Conservation (phyloP, 1,139 yeast species). For the Hansenula sp. region DNA sequence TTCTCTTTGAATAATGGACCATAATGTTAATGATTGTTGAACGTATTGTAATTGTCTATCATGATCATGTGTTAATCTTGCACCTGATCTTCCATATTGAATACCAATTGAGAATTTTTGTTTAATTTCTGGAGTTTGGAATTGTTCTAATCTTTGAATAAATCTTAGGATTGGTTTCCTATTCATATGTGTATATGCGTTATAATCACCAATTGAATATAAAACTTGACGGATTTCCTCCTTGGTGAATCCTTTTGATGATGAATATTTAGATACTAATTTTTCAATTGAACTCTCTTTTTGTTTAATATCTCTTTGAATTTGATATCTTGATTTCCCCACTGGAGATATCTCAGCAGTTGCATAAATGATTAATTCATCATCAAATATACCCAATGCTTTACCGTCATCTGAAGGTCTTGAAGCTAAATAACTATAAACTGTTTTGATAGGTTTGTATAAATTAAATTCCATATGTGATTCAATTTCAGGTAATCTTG, state of each 20-base stretch:
- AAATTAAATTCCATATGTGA: slow-evolving; percentile 68
- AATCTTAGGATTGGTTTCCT: slow-evolving; percentile 59
- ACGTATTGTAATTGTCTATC: slow-evolving; percentile 66
- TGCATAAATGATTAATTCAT: slow-evolving; percentile 52
- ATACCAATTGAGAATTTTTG: slow-evolving; percentile 50
- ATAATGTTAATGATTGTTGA: slow-evolving; percentile 60
- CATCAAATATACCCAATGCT: slow-evolving; percentile 45
- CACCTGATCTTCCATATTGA: slow-evolving; percentile 57
- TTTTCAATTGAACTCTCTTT: slow-evolving; percentile 62
- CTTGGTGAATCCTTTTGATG: slow-evolving; percentile 30
- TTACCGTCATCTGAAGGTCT: slow-evolving; percentile 31
- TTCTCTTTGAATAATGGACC: slow-evolving; percentile 72
- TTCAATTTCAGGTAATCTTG: slow-evolving; percentile 61
- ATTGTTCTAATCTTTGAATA: slow-evolving; percentile 45
- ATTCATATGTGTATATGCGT: slow-evolving; percentile 64
- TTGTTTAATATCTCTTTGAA: slow-evolving; percentile 51
- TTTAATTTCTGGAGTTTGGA: slow-evolving; percentile 39
- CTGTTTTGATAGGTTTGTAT: slow-evolving; percentile 64
- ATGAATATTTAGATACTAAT: slow-evolving; percentile 39
- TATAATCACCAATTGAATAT: slow-evolving; percentile 72
- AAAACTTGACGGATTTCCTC: slow-evolving; percentile 64
- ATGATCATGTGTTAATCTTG: slow-evolving; percentile 66
- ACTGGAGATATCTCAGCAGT: slow-evolving; percentile 59
- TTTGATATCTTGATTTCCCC: slow-evolving; percentile 44
- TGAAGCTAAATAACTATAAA: slow-evolving; percentile 38